Evolutionary conservation across 495 filamentous ascomycete species (phyloP).

Genomic region (Lasiosphaeria ovina): DNA sequence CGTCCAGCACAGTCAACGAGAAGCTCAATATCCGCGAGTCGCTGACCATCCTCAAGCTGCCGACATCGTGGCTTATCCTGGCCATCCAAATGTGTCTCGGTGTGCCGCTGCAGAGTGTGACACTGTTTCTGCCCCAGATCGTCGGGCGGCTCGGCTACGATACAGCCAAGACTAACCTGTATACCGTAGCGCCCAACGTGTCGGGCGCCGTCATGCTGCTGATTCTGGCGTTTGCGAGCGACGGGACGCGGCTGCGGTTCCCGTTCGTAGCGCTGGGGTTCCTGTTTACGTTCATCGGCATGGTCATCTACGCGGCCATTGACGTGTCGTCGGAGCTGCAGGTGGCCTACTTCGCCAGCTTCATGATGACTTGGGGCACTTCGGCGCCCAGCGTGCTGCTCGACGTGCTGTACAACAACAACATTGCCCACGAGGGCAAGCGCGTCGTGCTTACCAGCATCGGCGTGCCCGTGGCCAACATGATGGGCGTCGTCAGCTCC

Average conservation of each 20-base stretch:
- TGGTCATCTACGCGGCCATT: slow-evolving; percentile 72
- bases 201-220: slow-evolving; percentile 68
- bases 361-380: slow-evolving; percentile 80
- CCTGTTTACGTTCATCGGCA: slow-evolving; percentile 68
- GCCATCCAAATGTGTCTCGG: slow-evolving; percentile 72
- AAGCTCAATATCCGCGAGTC: slow-evolving; percentile 65
- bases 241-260: slow-evolving; percentile 63
- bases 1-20: slow-evolving; percentile 68
- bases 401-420: slow-evolving; percentile 75
- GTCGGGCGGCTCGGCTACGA: slow-evolving; percentile 60
- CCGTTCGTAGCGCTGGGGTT: slow-evolving; percentile 74
- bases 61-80: slow-evolving; percentile 61
- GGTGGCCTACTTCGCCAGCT: slow-evolving; percentile 73
- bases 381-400: slow-evolving; percentile 56
- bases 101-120: slow-evolving; percentile 69
- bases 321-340: slow-evolving; percentile 58
- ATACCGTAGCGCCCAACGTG: slow-evolving; percentile 72
- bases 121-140: slow-evolving; percentile 74
- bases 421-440: slow-evolving; percentile 70
- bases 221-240: slow-evolving; percentile 64
- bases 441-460: slow-evolving; percentile 70
- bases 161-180: slow-evolving; percentile 71
- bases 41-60: slow-evolving; percentile 61
- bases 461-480: slow-evolving; percentile 71
- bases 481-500: slow-evolving; percentile 75